Evolutionary conservation across 139 green algal species (phyloP).

Genomic region (Asterochloris sp.): DNA sequence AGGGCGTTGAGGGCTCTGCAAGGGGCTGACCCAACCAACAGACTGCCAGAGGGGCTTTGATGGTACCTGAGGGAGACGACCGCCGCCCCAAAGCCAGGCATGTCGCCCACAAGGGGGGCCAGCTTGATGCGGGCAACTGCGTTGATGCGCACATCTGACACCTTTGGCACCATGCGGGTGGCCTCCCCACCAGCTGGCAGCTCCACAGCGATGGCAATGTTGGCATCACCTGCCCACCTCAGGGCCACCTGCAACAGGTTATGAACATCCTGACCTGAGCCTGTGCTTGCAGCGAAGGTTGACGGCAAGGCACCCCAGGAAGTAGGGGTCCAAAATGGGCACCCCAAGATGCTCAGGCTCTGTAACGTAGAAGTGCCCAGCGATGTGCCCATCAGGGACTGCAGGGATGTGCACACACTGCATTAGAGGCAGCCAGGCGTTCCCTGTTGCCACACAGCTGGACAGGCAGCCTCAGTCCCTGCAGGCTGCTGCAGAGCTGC

Average conservation of each 20-base stretch:
- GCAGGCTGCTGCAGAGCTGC: too few species aligned
- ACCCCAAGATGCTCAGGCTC: too few species aligned
- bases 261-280: too few species aligned
- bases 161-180: constrained; percentile 76
- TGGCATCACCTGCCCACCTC: constrained; percentile 79
- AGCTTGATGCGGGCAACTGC: constrained; percentile 57
- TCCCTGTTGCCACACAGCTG: too few species aligned
- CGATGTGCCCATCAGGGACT: too few species aligned
- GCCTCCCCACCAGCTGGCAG: constrained; percentile 47
- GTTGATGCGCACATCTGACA: constrained; percentile 75
- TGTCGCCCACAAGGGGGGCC: constrained; percentile 51
- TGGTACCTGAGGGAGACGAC: constrained; percentile 31
- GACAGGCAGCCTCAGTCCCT: too few species aligned
- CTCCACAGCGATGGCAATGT: constrained; percentile 83
- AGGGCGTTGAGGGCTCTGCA: neutral
- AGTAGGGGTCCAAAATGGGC: too few species aligned
- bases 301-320: too few species aligned
- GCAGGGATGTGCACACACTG: too few species aligned
- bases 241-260: constrained; percentile 67
- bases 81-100: constrained; percentile 80
- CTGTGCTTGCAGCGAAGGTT: too few species aligned
- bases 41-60: neutral
- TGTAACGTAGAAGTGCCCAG: too few species aligned
- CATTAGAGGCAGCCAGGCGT: too few species aligned
- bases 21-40: neutral